Percentiles rank a stretch among this genome's conserved stretches.
Evolutionary conservation across 169 alveolate species (phyloP).

Genomic region (Blepharisma undulans): DNA sequence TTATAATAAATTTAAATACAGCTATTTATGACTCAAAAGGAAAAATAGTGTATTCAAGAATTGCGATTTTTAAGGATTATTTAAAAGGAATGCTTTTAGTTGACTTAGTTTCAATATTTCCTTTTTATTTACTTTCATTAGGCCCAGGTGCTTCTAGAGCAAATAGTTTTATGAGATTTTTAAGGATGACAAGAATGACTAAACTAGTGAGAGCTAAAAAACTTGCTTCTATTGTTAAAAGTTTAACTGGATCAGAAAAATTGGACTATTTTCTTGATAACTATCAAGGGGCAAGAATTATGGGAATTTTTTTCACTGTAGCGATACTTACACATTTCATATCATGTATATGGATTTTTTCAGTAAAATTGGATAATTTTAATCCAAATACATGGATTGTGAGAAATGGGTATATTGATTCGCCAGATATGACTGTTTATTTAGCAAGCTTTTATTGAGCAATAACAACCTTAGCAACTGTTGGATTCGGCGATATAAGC

Average conservation of each 20-base stretch:
- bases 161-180: not conserved
- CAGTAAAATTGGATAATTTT: slow-evolving; percentile 56
- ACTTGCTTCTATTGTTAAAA: not conserved
- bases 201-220: not conserved
- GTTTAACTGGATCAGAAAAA: not conserved
- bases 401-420: not conserved
- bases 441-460: slow-evolving; percentile 26
- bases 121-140: slow-evolving; percentile 44
- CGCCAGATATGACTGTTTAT: not conserved
- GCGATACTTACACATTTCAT: slow-evolving; percentile 63
- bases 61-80: slow-evolving; percentile 54
- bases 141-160: not conserved
- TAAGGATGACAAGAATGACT: not conserved
- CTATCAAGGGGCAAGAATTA: slow-evolving; percentile 46
- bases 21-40: slow-evolving; percentile 55
- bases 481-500: slow-evolving; percentile 34
- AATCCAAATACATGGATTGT: slow-evolving; percentile 53
- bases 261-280: slow-evolving; percentile 30
- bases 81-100: slow-evolving; percentile 67
- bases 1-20: slow-evolving; percentile 50
- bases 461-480: slow-evolving; percentile 1
- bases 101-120: slow-evolving; percentile 66
- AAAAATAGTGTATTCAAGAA: slow-evolving; percentile 43
- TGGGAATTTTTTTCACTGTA: slow-evolving; percentile 45
- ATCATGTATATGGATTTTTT: slow-evolving; percentile 69